Percentiles rank a stretch among this genome's conserved stretches.
Conservation (phyloP, 805 yeast genomes). For the Yamadazyma sp. region DNA sequence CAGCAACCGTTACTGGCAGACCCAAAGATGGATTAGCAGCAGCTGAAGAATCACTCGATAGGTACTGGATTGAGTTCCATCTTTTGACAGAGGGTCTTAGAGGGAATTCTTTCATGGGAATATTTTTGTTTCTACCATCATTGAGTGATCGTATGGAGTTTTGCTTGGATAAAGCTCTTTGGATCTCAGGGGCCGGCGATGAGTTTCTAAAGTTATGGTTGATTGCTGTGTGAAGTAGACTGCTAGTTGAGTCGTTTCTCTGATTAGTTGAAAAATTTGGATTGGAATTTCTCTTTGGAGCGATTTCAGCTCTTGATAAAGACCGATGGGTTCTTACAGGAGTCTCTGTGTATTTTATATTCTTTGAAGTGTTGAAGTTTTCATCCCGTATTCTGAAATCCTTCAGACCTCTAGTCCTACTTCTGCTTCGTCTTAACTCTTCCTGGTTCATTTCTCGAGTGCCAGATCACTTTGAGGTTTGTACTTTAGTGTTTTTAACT, state of each 20-base stretch:
- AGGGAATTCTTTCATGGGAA: slow-evolving; percentile 8
- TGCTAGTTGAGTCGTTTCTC: too few relatives aligned
- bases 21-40: not conserved
- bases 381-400: slow-evolving; percentile 12
- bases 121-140: slow-evolving; percentile 6
- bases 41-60: not conserved
- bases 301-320: slow-evolving; percentile 7
- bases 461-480: too few relatives aligned
- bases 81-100: slow-evolving; percentile 12
- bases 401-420: slow-evolving; percentile 6
- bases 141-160: slow-evolving; percentile 1
- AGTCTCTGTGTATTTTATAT: not conserved
- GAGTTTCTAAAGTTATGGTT: slow-evolving; percentile 6
- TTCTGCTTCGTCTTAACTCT: slow-evolving; percentile 1
- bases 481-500: too few relatives aligned
- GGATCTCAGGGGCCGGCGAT: slow-evolving; percentile 2
- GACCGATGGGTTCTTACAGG: slow-evolving; percentile 10
- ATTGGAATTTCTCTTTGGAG: not conserved
- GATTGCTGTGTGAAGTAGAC: slow-evolving; percentile 10
- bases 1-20: not conserved
- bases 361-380: not conserved
- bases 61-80: slow-evolving; percentile 15
- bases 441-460: not conserved
- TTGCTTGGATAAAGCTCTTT: not conserved
- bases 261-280: slow-evolving; percentile 1